Evolutionary conservation across 805 yeast genomes (phyloP).

Genomic region (Candida coquimbonensis): DNA sequence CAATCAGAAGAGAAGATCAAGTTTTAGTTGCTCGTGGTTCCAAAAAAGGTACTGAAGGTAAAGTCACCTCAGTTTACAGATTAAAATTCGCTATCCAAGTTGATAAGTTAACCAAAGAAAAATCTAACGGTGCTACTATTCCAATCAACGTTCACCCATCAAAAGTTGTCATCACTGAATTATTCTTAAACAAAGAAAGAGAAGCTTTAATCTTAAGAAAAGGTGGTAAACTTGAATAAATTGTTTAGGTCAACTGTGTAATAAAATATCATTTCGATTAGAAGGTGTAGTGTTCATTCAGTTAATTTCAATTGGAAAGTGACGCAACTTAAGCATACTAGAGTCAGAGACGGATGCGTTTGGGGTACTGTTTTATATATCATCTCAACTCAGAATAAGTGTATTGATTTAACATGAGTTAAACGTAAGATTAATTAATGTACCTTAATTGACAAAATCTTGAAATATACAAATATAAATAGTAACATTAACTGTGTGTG

Average conservation of each 20-base stretch:
- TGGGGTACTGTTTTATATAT: no score
- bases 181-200: constrained; percentile 98
- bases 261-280: constrained; percentile 8
- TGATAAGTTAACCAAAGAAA: constrained; percentile 95
- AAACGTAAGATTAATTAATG: no score
- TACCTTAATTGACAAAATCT: no score
- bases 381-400: no score
- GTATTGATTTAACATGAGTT: no score
- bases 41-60: constrained; percentile 99
- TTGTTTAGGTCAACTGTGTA: constrained; percentile 20
- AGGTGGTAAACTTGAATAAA: constrained; percentile 93
- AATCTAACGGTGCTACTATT: constrained; percentile 95
- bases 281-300: no score
- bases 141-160: constrained; percentile 98
- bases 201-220: constrained; percentile 95
- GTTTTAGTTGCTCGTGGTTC: constrained; percentile 97
- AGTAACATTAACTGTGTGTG: no score
- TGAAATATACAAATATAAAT: no score
- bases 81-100: constrained; percentile 94
- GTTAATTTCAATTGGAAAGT: no score
- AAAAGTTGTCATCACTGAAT: constrained; percentile 96
- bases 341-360: no score
- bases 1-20: constrained; percentile 97
- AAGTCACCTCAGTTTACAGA: constrained; percentile 97
- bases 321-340: no score